Evolutionary conservation across 176 grass and related monocot genomes (phyloP).

Genomic region (Hyparrhenia diplandra): DNA sequence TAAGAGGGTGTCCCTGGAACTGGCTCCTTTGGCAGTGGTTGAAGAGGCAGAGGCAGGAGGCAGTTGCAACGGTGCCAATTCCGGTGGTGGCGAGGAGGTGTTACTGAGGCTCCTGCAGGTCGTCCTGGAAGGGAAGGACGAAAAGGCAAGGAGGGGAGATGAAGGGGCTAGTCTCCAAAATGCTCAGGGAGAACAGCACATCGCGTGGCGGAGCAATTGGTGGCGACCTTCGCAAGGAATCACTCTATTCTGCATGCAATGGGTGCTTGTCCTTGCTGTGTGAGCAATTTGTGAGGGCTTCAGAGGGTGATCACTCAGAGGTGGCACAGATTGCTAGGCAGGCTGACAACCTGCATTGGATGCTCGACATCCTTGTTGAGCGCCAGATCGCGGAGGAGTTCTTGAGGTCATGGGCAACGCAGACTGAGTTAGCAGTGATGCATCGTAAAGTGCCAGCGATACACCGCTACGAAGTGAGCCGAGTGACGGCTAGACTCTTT

Average conservation of each 20-base stretch:
- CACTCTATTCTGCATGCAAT: constrained; percentile 79
- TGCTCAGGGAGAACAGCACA: constrained; percentile 84
- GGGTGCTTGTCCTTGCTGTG: constrained; percentile 68
- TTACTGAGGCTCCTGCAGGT: constrained; percentile 85
- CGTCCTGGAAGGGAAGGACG: constrained; percentile 94
- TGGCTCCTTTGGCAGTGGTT: constrained; percentile 32
- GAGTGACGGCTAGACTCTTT: constrained; percentile 77
- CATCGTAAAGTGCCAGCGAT: constrained; percentile 80
- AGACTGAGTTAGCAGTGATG: constrained; percentile 66
- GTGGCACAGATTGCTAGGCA: constrained; percentile 66
- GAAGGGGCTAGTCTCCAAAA: constrained; percentile 96
- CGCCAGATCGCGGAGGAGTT: constrained; percentile 93
- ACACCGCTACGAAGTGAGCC: constrained; percentile 86
- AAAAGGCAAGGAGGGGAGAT: constrained; percentile 95
- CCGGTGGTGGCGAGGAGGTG: constrained; percentile 65
- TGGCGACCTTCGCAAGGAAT: constrained; percentile 84
- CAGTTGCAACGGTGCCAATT: constrained; percentile 41
- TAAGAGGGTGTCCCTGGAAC: constrained; percentile 82
- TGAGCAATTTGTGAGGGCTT: constrained; percentile 53
- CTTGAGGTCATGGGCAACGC: constrained; percentile 69
- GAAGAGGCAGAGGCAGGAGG: constrained; percentile 42
- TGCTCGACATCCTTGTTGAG: constrained; percentile 94
- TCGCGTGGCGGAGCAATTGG: constrained; percentile 46
- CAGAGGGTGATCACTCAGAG: constrained; percentile 47
- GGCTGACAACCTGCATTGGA: constrained; percentile 95